Evolutionary conservation across 2,329 filamentous ascomycete genomes (phyloP).

Genomic region (Blastomyces parvus): DNA sequence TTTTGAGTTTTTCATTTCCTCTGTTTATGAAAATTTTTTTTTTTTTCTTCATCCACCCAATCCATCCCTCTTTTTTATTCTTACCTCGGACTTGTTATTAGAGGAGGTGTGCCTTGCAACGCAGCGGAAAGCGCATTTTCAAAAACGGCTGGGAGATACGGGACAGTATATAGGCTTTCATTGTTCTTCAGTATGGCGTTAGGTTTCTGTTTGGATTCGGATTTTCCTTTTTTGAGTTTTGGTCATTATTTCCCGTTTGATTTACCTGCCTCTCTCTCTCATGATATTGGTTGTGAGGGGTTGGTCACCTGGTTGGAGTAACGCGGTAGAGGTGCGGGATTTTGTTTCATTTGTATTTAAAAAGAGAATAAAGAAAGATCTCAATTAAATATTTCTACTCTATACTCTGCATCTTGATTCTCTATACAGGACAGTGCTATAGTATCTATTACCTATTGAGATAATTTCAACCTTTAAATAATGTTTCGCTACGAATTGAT

Average conservation of each 20-base stretch:
- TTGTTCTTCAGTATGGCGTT: background rate
- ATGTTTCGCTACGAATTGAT: background rate
- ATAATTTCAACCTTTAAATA: too few relatives aligned
- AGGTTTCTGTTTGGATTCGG: background rate
- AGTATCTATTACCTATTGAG: too few relatives aligned
- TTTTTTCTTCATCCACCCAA: background rate
- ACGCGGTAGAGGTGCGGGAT: background rate
- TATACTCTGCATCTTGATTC: background rate
- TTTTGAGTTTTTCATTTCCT: background rate
- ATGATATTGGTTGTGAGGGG: too few relatives aligned
- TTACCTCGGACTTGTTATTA: conserved; percentile 1
- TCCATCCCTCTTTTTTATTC: background rate
- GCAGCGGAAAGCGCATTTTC: background rate
- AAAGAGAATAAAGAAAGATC: background rate
- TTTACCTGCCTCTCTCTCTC: background rate
- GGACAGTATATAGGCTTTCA: background rate
- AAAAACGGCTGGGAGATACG: background rate
- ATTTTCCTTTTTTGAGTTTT: background rate
- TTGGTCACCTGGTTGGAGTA: background rate
- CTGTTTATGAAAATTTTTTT: background rate
- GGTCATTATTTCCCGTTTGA: background rate
- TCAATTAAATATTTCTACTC: background rate
- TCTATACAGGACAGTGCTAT: too few relatives aligned
- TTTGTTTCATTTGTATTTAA: background rate
- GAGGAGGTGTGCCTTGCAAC: background rate